These are phyloP conservation scores for Huiozyma naganishii DNA, from an alignment of 805 yeast genomes.

Conservation along the genomic window DNA sequence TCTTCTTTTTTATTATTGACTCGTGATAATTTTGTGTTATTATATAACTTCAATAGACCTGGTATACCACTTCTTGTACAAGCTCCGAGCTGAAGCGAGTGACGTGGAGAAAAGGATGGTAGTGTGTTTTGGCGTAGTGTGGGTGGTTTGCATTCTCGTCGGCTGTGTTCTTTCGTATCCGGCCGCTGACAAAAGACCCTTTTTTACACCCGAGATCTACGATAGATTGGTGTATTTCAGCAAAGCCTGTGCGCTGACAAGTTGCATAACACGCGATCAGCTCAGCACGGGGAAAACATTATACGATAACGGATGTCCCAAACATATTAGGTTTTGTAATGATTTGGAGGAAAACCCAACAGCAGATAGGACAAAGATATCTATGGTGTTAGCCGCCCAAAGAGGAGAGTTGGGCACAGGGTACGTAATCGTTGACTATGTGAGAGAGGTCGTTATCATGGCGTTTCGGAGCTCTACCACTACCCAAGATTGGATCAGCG, in stretches of 20 bases:
- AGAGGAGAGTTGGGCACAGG: slow-evolving; percentile 45
- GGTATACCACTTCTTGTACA: too few relatives aligned
- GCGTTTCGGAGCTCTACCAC: slow-evolving; percentile 58
- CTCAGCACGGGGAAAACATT: slow-evolving; percentile 18
- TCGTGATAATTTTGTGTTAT: too few relatives aligned
- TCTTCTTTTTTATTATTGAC: too few relatives aligned
- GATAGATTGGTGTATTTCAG: slow-evolving; percentile 25
- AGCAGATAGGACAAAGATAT: slow-evolving; percentile 26
- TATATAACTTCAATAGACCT: too few relatives aligned
- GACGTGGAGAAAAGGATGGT: too few relatives aligned
- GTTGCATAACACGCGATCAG: slow-evolving; percentile 24
- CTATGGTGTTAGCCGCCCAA: slow-evolving; percentile 32
- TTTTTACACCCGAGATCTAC: slow-evolving; percentile 12
- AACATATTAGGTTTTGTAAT: slow-evolving; percentile 23
- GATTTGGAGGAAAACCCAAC: slow-evolving; percentile 19
- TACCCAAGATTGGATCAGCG: slow-evolving; percentile 50
- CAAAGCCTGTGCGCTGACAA: slow-evolving; percentile 26
- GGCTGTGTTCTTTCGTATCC: too few relatives aligned
- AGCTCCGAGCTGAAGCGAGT: too few relatives aligned
- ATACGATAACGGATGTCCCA: slow-evolving; percentile 27
- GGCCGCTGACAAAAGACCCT: not conserved
- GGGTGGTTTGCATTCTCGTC: too few relatives aligned
- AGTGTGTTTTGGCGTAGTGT: too few relatives aligned
- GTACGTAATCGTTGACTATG: slow-evolving; percentile 39
- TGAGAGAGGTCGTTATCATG: slow-evolving; percentile 33